Conservation (phyloP, 345 rosid species). For the Turnera subulata region DNA sequence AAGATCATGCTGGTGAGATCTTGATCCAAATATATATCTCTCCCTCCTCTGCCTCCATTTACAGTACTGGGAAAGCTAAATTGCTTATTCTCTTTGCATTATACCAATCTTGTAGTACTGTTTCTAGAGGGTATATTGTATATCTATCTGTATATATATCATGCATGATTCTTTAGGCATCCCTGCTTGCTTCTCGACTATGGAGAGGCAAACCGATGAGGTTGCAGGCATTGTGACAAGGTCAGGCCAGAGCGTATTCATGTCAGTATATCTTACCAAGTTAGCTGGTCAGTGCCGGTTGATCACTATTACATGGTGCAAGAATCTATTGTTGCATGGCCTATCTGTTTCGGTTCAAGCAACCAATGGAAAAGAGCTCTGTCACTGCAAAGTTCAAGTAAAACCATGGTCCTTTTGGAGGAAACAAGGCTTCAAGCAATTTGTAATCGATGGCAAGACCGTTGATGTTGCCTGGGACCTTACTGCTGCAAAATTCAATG, state of each 20-base stretch:
- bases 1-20: not conserved
- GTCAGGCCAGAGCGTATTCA: slow-evolving; percentile 40
- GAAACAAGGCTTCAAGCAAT: slow-evolving; percentile 52
- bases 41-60: not conserved
- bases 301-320: slow-evolving; percentile 54
- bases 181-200: slow-evolving; percentile 45
- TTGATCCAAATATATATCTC: not conserved
- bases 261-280: slow-evolving; percentile 46
- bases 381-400: slow-evolving; percentile 40
- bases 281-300: slow-evolving; percentile 36
- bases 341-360: slow-evolving; percentile 45
- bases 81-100: not conserved
- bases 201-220: slow-evolving; percentile 28
- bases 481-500: slow-evolving; percentile 44
- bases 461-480: slow-evolving; percentile 54
- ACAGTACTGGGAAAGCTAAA: not conserved
- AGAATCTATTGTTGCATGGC: slow-evolving; percentile 43
- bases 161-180: slow-evolving; percentile 46
- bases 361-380: slow-evolving; percentile 17
- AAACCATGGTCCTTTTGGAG: slow-evolving; percentile 65
- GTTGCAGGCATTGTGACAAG: slow-evolving; percentile 24
- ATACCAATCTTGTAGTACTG: not conserved
- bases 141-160: not conserved
- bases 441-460: slow-evolving; percentile 29
- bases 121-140: not conserved